phyloP scores from a whole-genome alignment of 345 rosid genomes.

The Raphanus raphanistrum region DNA sequence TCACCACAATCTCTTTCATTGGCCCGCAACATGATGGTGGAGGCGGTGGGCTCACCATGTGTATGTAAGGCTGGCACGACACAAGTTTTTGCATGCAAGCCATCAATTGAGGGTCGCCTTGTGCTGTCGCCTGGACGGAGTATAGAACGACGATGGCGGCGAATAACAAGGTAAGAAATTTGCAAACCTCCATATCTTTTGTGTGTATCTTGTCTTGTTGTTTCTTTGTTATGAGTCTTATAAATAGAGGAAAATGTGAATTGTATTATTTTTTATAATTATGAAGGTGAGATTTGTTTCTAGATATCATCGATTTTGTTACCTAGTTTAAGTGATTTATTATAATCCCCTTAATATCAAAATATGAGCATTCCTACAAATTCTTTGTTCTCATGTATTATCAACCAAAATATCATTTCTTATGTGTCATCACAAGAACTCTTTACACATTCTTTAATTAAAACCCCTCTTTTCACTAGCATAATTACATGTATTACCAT shows the following conservation, averaged over 20 bases:
- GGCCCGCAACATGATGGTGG: slow-evolving; percentile 57
- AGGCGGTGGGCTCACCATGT: slow-evolving; percentile 33
- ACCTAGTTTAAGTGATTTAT: not conserved
- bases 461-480: too few relatives aligned
- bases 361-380: too few relatives aligned
- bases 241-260: not conserved
- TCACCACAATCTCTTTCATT: slow-evolving; percentile 37
- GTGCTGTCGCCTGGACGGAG: slow-evolving; percentile 13
- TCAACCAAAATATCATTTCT: too few relatives aligned
- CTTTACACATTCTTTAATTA: too few relatives aligned
- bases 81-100: slow-evolving; percentile 45
- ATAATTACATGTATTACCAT: too few relatives aligned
- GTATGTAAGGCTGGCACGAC: slow-evolving; percentile 48
- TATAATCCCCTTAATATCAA: too few relatives aligned
- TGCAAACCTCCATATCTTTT: slow-evolving; percentile 9
- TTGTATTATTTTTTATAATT: not conserved
- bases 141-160: not conserved
- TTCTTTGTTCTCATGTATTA: too few relatives aligned
- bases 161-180: not conserved
- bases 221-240: not conserved
- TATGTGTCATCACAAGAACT: too few relatives aligned
- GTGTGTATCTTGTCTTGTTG: not conserved
- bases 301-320: not conserved
- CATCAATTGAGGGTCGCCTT: slow-evolving; percentile 1
- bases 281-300: slow-evolving; percentile 16